Conservation (phyloP, 345 rosid genomes). For the Salix purpurea region DNA sequence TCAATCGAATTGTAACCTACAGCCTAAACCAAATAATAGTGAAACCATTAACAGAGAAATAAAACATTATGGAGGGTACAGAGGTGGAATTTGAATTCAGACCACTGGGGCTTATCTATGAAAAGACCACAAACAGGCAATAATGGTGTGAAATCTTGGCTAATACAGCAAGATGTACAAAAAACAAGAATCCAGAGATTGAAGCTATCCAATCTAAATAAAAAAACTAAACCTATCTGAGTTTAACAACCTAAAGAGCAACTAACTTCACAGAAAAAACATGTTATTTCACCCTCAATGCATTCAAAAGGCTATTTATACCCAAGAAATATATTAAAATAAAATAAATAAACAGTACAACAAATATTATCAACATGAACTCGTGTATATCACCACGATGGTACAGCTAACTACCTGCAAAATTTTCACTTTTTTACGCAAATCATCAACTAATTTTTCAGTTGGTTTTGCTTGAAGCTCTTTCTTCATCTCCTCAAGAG, state of each 20-base stretch:
- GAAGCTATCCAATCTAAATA: too few relatives aligned
- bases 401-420: constrained; percentile 57
- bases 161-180: too few relatives aligned
- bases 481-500: constrained; percentile 82
- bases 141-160: too few relatives aligned
- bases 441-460: constrained; percentile 82
- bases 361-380: background rate
- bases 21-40: constrained; percentile 45
- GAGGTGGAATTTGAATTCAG: too few relatives aligned
- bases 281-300: too few relatives aligned
- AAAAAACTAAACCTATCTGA: too few relatives aligned
- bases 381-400: background rate
- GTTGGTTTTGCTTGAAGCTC: constrained; percentile 93
- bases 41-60: constrained; percentile 13
- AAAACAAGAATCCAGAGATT: too few relatives aligned
- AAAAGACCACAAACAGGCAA: too few relatives aligned
- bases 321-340: background rate
- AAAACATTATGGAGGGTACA: background rate
- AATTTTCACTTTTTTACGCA: constrained; percentile 94
- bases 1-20: constrained; percentile 96
- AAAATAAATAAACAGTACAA: background rate
- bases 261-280: too few relatives aligned
- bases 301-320: background rate
- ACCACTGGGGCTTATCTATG: too few relatives aligned
- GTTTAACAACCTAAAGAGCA: too few relatives aligned